Evolutionary conservation across 306 rosid species (phyloP).

Genomic region (Neltuma alba): DNA sequence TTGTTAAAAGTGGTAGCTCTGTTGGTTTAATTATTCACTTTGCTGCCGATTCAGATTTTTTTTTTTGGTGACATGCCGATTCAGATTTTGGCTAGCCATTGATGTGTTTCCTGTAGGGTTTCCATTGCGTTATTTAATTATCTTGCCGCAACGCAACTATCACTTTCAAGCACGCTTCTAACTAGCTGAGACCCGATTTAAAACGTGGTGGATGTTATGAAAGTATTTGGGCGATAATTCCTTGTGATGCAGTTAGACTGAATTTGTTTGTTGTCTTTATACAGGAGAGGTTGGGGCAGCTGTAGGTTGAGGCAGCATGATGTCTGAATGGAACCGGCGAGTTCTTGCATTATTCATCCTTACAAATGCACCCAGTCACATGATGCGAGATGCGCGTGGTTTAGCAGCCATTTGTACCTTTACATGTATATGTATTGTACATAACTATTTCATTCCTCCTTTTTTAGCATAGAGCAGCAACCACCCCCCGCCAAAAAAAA

Average conservation of each 20-base stretch:
- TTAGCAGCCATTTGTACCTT: conserved; percentile 43
- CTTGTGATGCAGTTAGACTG: conserved; percentile 7
- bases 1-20: background rate
- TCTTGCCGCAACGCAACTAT: background rate
- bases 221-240: background rate
- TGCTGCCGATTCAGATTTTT: too few relatives aligned
- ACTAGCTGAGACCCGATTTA: background rate
- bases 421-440: conserved; percentile 6
- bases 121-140: background rate
- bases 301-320: conserved; percentile 54
- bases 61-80: too few relatives aligned
- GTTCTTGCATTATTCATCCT: conserved; percentile 23
- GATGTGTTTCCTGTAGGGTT: background rate
- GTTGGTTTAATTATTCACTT: background rate
- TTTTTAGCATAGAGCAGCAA: background rate
- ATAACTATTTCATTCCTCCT: conserved; percentile 4
- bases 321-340: conserved; percentile 31
- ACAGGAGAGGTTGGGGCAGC: conserved; percentile 88
- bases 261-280: conserved; percentile 38
- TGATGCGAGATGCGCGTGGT: conserved; percentile 33
- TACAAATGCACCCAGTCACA: conserved; percentile 28
- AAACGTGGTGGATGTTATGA: background rate
- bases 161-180: conserved; percentile 8
- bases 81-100: background rate
- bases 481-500: background rate